Evolutionary conservation across 2,329 filamentous ascomycete genomes (phyloP).

Genomic region (Emericellopsis atlantica): DNA sequence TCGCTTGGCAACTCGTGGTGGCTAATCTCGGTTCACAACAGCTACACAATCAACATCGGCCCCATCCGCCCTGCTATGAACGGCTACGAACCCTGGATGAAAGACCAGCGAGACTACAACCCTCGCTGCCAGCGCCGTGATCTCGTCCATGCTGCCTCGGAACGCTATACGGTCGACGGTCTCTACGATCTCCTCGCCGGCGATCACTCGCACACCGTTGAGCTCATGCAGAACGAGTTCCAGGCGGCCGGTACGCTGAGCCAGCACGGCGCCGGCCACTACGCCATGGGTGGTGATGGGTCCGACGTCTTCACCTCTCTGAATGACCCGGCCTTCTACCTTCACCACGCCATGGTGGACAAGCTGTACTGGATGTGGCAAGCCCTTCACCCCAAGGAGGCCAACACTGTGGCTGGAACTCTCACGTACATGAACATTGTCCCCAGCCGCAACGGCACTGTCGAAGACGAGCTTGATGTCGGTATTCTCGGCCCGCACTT

Average conservation of each 20-base stretch:
- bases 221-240: slow-evolving; percentile 11
- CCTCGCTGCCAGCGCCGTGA: slow-evolving; percentile 31
- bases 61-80: slow-evolving; percentile 10
- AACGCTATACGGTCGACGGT: neutral
- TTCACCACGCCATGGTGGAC: slow-evolving; percentile 12
- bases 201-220: slow-evolving; percentile 1
- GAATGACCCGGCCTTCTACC: slow-evolving; percentile 13
- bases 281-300: slow-evolving; percentile 19
- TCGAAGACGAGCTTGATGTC: slow-evolving; percentile 9
- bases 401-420: slow-evolving; percentile 6
- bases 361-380: slow-evolving; percentile 12
- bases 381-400: slow-evolving; percentile 4
- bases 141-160: slow-evolving; percentile 13
- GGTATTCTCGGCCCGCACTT: slow-evolving; percentile 6
- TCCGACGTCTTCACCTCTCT: slow-evolving; percentile 15
- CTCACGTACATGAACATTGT: slow-evolving; percentile 6
- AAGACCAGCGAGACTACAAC: slow-evolving; percentile 18
- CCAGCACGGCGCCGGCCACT: slow-evolving; percentile 20
- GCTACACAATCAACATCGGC: slow-evolving; percentile 7
- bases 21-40: no score
- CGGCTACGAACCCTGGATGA: slow-evolving; percentile 1
- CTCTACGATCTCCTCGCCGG: slow-evolving; percentile 3
- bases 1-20: no score
- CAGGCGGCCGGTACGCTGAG: slow-evolving; percentile 17
- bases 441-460: slow-evolving; percentile 7